Evolutionary conservation across 2,329 filamentous ascomycete genomes (phyloP), one percentile per base, ranked within the genome.

Genomic region (Aspergillus flavus): DNA sequence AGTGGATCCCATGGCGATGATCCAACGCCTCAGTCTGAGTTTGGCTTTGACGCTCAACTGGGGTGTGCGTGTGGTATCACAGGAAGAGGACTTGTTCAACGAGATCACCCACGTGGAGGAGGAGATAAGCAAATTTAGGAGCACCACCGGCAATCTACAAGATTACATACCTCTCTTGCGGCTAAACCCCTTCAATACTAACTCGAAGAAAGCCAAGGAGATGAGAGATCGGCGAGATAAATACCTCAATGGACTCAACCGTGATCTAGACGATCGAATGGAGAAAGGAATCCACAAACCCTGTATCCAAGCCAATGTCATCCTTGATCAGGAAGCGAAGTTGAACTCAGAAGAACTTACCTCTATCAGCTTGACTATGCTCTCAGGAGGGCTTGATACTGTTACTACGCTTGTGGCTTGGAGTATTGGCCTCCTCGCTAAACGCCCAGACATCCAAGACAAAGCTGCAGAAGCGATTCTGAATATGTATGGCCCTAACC

Each of bases 121-220:
- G 28, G 87, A 87, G 34, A 88, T 94, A 54, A 89, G 87, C 60
- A 89, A 89, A 66, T 89, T 93, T 67, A 81, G 91, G 53, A 90
- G 86, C n/a, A 93, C 90, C 1, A 91, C 88, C 57, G 91, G 92
- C 71, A 94, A 94, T 71, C 89, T 90, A 82, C 89, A 92, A 70
- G 91, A 94, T 72, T 93, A 94, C 66, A 85, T 94, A 7, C 91
- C 91, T 0, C 73, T 93, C 0, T 73, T 94, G 66, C 84, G 91
- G n/a, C 68, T 89, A 7, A 89, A 89, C 63, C 88, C 88, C 0
- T 85, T 90, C 68, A 88, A 80, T 66, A 74, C 78, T n/a, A 86
- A 87, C 28, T 86, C 84, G 0, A 78, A 81, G 62, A 85, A 83
- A 67, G 88, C 88, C 0, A 81, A 82, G 1, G 86, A 89, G 66